Evolutionary conservation across 2,329 filamentous ascomycete genomes (phyloP), one percentile per base, ranked within the genome.

Genomic region (Juglanconis oblonga): DNA sequence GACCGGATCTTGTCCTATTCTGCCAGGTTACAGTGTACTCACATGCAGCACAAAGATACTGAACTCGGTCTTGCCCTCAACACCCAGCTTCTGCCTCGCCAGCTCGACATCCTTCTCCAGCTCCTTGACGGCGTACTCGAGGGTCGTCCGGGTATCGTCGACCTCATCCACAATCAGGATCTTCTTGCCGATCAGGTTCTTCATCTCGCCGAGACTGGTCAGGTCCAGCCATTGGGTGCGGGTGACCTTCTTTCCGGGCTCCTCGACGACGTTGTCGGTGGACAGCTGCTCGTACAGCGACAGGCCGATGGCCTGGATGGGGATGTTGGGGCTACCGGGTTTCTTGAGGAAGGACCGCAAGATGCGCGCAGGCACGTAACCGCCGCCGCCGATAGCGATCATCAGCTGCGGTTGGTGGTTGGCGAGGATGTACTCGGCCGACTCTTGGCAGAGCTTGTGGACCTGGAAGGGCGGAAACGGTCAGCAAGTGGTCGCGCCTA

Each of bases 191-290:
- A 96, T 89, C 71, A 97, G 80, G 77, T 93, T 93, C 72, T 87
- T 84, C 88, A 96, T 95, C 76, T 92, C 87, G 66, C 85, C 82
- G 51, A 97, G 84, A 52, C 88, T 89, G 65, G 84, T 90, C 63
- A 99, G 81, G 76, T 99, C 95, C 60, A 99, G 87, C 95, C 95
- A 99, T 84, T 99, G 95, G 44, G 95, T 98, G 68, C 95, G 90
- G 47, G 92, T 98, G 68, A 99, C 95, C 79, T 96, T 95, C 66
- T 91, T 97, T 67, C 94, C 94, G 48, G 90, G 88, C 64, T 83
- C 79, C 78, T 99, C 95, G 70, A 91, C 81, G 61, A 78, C 76
- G 57, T 74, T 73, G 54, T 77, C 75, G 61, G 78, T 79, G 54
- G 81, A 73, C 52, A 98, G 88, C 64, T 87, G 83, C 79, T 99